Evolutionary conservation across 1,284 basidiomycete species (phyloP).

Genomic region (Sanghuangporus weigelae): DNA sequence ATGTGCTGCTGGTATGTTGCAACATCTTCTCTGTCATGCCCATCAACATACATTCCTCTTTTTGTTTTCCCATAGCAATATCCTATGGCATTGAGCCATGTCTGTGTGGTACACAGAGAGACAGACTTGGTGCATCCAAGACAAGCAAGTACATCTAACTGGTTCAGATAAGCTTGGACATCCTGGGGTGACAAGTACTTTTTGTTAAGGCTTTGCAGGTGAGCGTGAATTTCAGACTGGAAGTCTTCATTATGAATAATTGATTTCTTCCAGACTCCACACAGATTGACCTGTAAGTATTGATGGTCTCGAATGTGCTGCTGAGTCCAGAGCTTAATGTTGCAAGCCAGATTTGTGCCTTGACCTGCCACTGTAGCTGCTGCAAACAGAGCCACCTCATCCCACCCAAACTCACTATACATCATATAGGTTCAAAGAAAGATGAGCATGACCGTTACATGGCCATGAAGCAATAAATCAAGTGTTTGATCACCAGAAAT

Average conservation of each 20-base stretch:
- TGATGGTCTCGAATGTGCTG: constrained; percentile 21
- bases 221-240: constrained; percentile 22
- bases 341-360: constrained; percentile 3
- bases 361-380: not conserved
- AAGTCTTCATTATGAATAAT: constrained; percentile 28
- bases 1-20: not conserved
- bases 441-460: not conserved
- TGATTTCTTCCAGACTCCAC: constrained; percentile 19
- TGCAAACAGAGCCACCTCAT: not conserved
- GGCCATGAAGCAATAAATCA: not conserved
- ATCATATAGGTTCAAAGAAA: not conserved
- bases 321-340: constrained; percentile 19
- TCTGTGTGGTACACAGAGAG: constrained; percentile 21
- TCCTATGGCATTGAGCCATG: constrained; percentile 25
- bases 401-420: not conserved
- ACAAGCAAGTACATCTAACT: constrained; percentile 18
- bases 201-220: constrained; percentile 26
- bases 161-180: constrained; percentile 24
- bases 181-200: constrained; percentile 24
- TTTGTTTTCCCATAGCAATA: constrained; percentile 27
- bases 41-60: constrained; percentile 1
- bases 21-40: not conserved
- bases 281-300: constrained; percentile 19
- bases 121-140: constrained; percentile 22
- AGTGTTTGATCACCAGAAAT: not conserved